Evolutionary conservation across 306 rosid genomes (phyloP).

Genomic region (Sicyos baderoa): DNA sequence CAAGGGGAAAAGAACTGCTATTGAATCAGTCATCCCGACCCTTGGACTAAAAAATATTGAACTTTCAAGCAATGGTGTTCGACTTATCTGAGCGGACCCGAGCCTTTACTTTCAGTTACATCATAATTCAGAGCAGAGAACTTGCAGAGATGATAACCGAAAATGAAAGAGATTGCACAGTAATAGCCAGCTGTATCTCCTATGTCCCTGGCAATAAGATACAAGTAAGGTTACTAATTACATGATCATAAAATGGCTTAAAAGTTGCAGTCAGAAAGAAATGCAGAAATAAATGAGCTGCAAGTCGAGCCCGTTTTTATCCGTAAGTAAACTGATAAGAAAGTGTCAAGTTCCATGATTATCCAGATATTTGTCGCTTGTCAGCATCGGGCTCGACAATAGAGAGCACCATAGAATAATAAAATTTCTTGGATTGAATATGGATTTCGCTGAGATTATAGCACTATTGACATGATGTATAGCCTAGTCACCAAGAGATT

Average conservation of each 20-base stretch:
- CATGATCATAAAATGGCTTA: conserved; percentile 7
- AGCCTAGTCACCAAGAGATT: too few relatives aligned
- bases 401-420: not conserved
- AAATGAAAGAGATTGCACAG: not conserved
- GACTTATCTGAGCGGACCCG: not conserved
- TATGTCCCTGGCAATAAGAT: not conserved
- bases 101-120: conserved; percentile 6
- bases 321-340: not conserved
- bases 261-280: not conserved
- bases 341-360: not conserved
- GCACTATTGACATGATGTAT: too few relatives aligned
- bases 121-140: not conserved
- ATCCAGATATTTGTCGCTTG: not conserved
- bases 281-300: not conserved
- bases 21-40: conserved; percentile 1
- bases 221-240: not conserved
- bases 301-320: not conserved
- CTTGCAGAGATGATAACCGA: not conserved
- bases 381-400: not conserved
- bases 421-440: not conserved
- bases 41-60: not conserved
- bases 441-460: not conserved
- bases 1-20: not conserved
- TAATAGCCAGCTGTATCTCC: not conserved
- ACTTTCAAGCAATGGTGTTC: not conserved